Evolutionary conservation across 2,329 filamentous ascomycete genomes (phyloP), one percentile per base, ranked within the genome.

Genomic region (Teratosphaeria pseudoeucalypti): DNA sequence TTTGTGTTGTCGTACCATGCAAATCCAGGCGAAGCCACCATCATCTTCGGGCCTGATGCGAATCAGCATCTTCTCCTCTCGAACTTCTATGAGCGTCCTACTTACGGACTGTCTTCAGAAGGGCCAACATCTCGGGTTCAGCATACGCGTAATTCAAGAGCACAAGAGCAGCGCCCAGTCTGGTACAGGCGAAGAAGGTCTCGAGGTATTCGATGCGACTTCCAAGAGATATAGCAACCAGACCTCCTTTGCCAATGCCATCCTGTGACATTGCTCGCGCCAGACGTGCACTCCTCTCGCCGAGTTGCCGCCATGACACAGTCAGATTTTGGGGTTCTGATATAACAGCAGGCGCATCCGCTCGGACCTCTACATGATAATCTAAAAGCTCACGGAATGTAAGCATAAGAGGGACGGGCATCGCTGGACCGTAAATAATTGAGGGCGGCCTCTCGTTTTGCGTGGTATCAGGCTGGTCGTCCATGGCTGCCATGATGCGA

Each of bases 81-180:
- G 23, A 11, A 23, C 23, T 23, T 2, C 47, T 12, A 39, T 27
- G 7, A 34, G 34, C 9, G 11, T 52, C 34, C 47, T 26, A 70
- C 74, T 63, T 73, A 85, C 83, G 80, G 19, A 85, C 82, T 65
- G 87, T 86, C 58, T 81, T 79, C 32, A 89, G 72, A n/a, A 84
- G 85, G 68, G 87, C 85, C 71, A 83, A 78, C 52, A 86, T 83
- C 73, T 89, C 87, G 1, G 81, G 82, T 4, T 85, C 79, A 1
- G 86, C 89, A 68, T 89, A 89, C 0, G 86, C 89, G 73, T 89
- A 89, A 74, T 89, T 90, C 62, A 89, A 75, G 59, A 89, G 86
- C 34, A 89, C 86, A 56, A 89, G 74, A 49, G 67, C 65, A 43
- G 67, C 66, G n/a, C 67, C 67, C 16, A 68, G 58, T 26, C 62